Evolutionary conservation across 2,329 filamentous ascomycete genomes (phyloP), one percentile per base, ranked within the genome.

Genomic region (Dothideomycetes sp.): DNA sequence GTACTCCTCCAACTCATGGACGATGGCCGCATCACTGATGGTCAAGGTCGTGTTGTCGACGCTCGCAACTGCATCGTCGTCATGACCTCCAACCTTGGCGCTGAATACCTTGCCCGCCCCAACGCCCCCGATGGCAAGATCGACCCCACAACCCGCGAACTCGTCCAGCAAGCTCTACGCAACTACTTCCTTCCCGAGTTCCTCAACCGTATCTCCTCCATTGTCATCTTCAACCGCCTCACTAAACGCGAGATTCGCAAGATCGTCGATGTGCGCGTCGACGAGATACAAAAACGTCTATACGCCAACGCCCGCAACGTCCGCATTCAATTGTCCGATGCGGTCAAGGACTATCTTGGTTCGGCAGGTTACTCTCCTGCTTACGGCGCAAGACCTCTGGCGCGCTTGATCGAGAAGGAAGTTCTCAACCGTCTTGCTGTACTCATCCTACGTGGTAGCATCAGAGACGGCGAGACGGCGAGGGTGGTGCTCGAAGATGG

Each of bases 1-100:
- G 91, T 98, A 12, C 77, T 98, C 29, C 77, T 98, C n/a, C 91
- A 98, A 63, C 85, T 98, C 55, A 96, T 98, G 87, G 91, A 98
- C 55, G 91, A 98, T 56, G 91, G 91, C 19, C 87, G 91, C 54
- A 96, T 98, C 62, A 98, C 91, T 11, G 91, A 98, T 57, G 91
- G 91, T 35, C 93, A 96, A 75, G 91, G 91, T 57, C 79, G 91
- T 59, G 73, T 95, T 36, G 79, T 98, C 40, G 91, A 98, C 54
- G 91, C 89, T 45, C 86, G 81, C 65, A 98, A 98, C 72, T 96
- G 89, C 60, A 96, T 98, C 51, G 89, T 98, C 32, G 91, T 98
- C 63, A 94, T 98, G 87, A 98, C 91, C 0, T 95, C 87, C 54
- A 98, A 98, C 68, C 64, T 98, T 45, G 91, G 91, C 49, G 91